phyloP scores from a whole-genome alignment of 2,329 filamentous ascomycete genomes.

The Phyllosticta citrichinensis region DNA sequence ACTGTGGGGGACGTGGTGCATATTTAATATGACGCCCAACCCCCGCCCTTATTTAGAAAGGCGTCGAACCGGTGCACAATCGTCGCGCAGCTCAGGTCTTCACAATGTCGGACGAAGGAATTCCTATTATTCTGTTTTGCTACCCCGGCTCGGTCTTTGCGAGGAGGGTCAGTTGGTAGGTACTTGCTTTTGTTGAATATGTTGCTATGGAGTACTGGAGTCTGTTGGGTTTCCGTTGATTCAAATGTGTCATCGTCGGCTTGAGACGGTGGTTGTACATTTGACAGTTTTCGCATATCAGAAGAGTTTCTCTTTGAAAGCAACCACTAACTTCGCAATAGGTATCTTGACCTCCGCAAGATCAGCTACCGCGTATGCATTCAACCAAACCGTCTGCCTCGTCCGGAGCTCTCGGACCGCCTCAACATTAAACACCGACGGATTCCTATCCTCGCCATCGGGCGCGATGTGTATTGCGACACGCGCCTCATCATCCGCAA shows the following conservation, averaged over 20 bases:
- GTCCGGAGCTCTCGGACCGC: slow-evolving; percentile 48
- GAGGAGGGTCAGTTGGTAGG: not conserved
- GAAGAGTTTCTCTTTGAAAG: not conserved
- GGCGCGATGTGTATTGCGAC: slow-evolving; percentile 58
- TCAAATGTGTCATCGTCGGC: too few species aligned
- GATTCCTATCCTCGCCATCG: slow-evolving; percentile 58
- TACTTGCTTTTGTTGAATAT: not conserved
- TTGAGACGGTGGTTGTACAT: not conserved
- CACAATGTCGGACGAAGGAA: not conserved
- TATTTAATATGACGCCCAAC: not conserved
- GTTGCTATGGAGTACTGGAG: too few species aligned
- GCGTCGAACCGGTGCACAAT: not conserved
- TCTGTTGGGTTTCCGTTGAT: too few species aligned
- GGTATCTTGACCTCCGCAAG: slow-evolving; percentile 7
- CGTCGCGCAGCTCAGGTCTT: not conserved
- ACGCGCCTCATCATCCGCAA: slow-evolving; percentile 57
- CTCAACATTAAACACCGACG: slow-evolving; percentile 58
- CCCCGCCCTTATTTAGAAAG: not conserved
- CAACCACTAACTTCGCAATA: not conserved
- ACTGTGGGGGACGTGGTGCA: not conserved
- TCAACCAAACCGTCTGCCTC: slow-evolving; percentile 56
- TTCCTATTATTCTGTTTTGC: slow-evolving; percentile 3
- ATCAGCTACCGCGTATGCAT: slow-evolving; percentile 17
- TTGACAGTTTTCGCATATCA: not conserved
- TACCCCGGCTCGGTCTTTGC: slow-evolving; percentile 2